Evolutionary conservation across 768 basidiomycete genomes (phyloP), one percentile per base, ranked within the genome.

Genomic region (Termitomyces sp.): DNA sequence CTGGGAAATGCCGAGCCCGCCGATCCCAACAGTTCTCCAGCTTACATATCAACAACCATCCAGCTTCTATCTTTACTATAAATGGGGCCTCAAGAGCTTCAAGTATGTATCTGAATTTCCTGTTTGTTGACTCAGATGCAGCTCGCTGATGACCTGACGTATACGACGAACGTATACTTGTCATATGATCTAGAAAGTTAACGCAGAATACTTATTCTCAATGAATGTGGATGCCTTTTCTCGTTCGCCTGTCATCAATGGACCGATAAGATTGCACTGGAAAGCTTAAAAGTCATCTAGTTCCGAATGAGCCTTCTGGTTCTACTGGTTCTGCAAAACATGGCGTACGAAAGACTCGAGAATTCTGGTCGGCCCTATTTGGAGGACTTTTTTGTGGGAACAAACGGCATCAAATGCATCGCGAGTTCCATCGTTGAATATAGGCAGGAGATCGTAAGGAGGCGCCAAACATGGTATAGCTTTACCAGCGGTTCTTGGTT

Each of bases 1-100:
- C 25, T 25, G 25, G 25, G 25, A 25, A 1, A 25, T 25, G 25
- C 25, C 25, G 25, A 25, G 25, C 25, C 25, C 25, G 25, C 25
- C 25, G 25, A 25, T 25, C 25, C 25, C 25, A 25, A 25, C 25
- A 25, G 25, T 25, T 25, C 25, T 25, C 25, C 25, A 25, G 25
- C 36, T 10, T 8, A 37, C 36, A 37, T 37, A 37, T 65, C 68
- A 68, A 80, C 79, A 72, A 77, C 73, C 73, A 78, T 81, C 80
- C 79, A 72, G 48, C 29, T 50, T 29, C 1, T 10, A 25, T 25
- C 25, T 25, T 25, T 25, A 25, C 25, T 25, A 25, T 25, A 25
- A 25, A 25, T 25, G 25, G 25, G 25, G 25, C 25, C 25, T 25
- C 25, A 25, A 25, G 25, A 25, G 25, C 15, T 17, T n/a, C 8